Percentiles rank a stretch among this genome's conserved stretches.
phyloP scores from a whole-genome alignment of 2,329 filamentous ascomycete genomes.

The Geoglossum cookeanum region DNA sequence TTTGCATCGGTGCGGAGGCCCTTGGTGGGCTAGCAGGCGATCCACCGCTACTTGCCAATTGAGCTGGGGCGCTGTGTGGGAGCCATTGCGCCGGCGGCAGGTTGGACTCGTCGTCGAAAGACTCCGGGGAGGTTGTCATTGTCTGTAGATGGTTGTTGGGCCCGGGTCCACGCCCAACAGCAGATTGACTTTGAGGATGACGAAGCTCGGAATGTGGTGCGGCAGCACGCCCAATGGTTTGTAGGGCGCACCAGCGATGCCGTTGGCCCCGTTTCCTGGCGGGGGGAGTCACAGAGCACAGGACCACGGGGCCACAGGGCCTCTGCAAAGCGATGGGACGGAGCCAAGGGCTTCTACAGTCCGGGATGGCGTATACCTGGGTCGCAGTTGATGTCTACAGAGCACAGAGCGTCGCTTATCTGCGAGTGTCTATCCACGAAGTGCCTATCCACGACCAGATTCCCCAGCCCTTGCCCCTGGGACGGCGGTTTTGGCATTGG shows the following conservation, averaged over 20 bases:
- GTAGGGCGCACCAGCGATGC: background rate
- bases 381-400: background rate
- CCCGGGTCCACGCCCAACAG: constrained; percentile 3
- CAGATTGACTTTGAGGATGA: background rate
- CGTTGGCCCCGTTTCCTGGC: background rate
- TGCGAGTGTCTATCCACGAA: background rate
- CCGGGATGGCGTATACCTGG: background rate
- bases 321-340: background rate
- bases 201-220: background rate
- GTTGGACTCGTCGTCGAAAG: constrained; percentile 11
- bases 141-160: constrained; percentile 6
- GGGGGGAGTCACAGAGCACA: background rate
- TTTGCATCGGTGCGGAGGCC: constrained; percentile 40
- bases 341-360: background rate
- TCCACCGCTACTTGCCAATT: background rate
- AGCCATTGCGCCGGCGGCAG: constrained; percentile 7
- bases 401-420: background rate
- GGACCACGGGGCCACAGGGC: background rate
- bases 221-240: no score
- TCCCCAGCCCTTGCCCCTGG: background rate
- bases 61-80: background rate
- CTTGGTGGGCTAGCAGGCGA: constrained; percentile 9
- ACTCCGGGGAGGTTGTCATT: constrained; percentile 11
- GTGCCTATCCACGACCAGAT: background rate
- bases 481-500: background rate